A percentile compares a stretch with the other conserved stretches of the same genome.
phyloP scores from a whole-genome alignment of 345 rosid species.

The Melaleuca alternifolia region DNA sequence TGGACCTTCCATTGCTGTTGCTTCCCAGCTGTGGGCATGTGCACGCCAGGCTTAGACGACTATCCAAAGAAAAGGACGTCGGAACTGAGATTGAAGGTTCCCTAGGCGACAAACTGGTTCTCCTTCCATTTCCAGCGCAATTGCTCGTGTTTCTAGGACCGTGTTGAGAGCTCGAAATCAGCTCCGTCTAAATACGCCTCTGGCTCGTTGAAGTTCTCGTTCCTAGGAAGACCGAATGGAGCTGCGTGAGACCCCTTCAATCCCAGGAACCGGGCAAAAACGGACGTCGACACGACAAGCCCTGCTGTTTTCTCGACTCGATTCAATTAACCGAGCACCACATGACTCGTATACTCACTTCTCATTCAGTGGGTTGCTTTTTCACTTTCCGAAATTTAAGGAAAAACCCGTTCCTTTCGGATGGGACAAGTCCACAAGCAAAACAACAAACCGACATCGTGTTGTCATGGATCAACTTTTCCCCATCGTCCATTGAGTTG shows the following conservation, averaged over 20 bases:
- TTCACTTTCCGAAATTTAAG: neutral
- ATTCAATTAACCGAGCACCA: neutral
- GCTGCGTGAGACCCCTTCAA: neutral
- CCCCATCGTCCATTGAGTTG: neutral
- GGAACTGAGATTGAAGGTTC: neutral
- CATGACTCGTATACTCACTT: neutral
- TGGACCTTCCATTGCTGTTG: neutral
- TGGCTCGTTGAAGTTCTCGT: neutral
- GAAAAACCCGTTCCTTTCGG: neutral
- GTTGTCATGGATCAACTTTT: neutral
- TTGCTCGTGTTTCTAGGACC: neutral
- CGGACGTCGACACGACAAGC: neutral
- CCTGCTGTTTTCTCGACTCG: neutral
- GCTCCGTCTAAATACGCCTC: neutral
- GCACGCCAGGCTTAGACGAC: neutral
- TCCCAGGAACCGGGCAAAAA: neutral
- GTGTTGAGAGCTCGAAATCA: neutral
- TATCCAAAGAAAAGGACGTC: neutral
- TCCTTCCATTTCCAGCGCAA: neutral
- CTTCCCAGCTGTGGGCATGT: neutral
- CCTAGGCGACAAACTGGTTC: neutral
- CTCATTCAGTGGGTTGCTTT: neutral
- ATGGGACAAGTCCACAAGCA: neutral
- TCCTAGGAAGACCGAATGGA: too few relatives aligned
- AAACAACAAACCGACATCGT: neutral